Base-by-base conservation (phyloP, 2,329 filamentous ascomycete genomes). In the Colletotrichum falcatum region DNA sequence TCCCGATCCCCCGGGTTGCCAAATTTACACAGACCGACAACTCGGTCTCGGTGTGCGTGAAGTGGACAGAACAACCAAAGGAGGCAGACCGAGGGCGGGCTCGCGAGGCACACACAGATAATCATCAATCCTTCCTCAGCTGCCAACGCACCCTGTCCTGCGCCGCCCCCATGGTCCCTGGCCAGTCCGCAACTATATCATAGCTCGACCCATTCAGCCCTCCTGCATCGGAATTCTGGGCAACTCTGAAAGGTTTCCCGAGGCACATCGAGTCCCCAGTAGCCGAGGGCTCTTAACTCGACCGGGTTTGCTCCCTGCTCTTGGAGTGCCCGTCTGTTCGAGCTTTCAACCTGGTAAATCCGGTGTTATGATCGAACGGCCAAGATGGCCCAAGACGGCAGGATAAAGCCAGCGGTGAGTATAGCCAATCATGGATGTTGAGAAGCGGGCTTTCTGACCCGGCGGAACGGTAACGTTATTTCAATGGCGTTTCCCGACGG, bases 371-470 rank as follows among this genome's bases (percentile, higher is more conserved):
- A 46, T 26, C 46, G 44, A 23, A 51, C 8, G 1, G 53, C 44
- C 65, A 59, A 59, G 35, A 7, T 20, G 53, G 3, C 23, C 53
- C 53, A 65, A 65, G 61, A 58, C 60, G 1, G 44, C 23, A 12
- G 11, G 6, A 49, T 7, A 23, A 35, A 23, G 54, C 44, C 11
- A 59, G 5, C 2, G 18, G 20, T 1, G 35, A 16, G 3, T 16
- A 53, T 16, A 30, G 16, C 61, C 66, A 65, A 68, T 65, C 16
- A 35, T n/a, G 44, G 5, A 2, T 11, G 3, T 18, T 33, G 5
- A 39, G n/a, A 12, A 28, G 33, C 23, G 16, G 59, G 23, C 8
- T 51, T 30, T 35, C 16, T n/a, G 53, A 65, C 44, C 61, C 61
- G 61, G 53, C 11, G 3, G 39, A 18, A 46, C 46, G 66, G 65